Evolutionary conservation across 306 rosid genomes (phyloP), one percentile per base, ranked within the genome.

Genomic region (Albizia julibrissin): DNA sequence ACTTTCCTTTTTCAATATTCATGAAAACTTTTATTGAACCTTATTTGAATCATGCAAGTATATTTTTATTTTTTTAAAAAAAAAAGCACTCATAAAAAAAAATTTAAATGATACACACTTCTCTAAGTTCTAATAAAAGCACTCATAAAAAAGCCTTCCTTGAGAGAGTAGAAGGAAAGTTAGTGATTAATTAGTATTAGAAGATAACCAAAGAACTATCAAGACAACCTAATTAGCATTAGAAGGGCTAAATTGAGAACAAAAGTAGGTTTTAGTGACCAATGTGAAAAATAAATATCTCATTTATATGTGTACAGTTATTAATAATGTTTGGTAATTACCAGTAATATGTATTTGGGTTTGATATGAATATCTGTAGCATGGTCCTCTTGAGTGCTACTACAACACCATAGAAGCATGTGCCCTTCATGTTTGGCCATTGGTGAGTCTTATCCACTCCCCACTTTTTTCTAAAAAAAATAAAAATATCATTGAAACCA

Each of bases 361-460:
- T 73, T 4, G 33, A 24, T 21, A 3, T 8, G 37, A 50, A 26
- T 27, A 10, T 46, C 50, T 52, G 72, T 6, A 74, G 79, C 79
- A 74, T 54, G 79, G 50, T 3, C n/a, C 34, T n/a, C n/a, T 21
- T 2, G 79, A 74, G 21, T 54, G 50, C 68, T 74, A 33, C 67
- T 74, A 21, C 26, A 54, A 54, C 9, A 54, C 50, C 47, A 54
- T 74, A 19, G 79, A 74, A 54, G 49, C 67, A 33, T 54, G 50
- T 34, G 79, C 79, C 14, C 49, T 74, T n/a, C 22, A 54, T n/a
- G 34, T 34, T 8, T 74, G 68, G 68, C 79, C 77, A 31, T 12
- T 54, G 50, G 79, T 74, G 37, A 74, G 65, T 21, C 71, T 27
- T 6, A 29, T 29, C 29, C 64, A 6, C 64, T 21, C 29, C 13